Percentiles rank a stretch among this genome's conserved stretches.
These are phyloP conservation scores for Suhomyces kilbournensis DNA, from an alignment of 805 yeast species.

Conservation along the genomic window DNA sequence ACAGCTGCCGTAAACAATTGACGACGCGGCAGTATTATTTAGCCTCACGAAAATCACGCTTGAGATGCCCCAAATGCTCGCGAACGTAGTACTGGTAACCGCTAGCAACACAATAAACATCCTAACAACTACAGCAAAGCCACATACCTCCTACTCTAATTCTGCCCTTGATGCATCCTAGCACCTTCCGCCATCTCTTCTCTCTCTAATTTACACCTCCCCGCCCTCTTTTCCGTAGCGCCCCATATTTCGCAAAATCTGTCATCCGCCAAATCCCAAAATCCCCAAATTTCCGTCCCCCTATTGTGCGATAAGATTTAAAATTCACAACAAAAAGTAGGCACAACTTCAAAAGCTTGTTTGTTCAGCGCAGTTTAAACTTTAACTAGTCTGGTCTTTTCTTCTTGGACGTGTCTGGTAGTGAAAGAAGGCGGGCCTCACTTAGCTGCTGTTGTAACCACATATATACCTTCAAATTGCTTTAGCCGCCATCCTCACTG, in stretches of 20 bases:
- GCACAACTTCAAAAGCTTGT: background rate
- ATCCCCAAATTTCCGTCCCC: background rate
- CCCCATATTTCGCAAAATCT: background rate
- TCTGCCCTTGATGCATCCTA: background rate
- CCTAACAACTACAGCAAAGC: too few relatives aligned
- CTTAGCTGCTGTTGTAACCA: background rate
- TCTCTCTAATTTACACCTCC: background rate
- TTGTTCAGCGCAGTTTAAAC: background rate
- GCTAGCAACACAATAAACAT: background rate
- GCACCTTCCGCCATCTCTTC: background rate
- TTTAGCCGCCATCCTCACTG: background rate
- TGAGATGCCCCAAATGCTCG: background rate
- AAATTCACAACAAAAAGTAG: background rate
- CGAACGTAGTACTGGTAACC: background rate
- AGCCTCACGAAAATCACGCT: background rate
- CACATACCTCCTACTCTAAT: background rate
- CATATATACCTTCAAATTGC: background rate
- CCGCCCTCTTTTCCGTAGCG: background rate
- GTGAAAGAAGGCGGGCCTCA: background rate
- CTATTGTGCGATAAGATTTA: conserved; percentile 1
- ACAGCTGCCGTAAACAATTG: background rate
- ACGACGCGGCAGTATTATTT: background rate
- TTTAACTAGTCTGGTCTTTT: background rate
- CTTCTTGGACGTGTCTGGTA: background rate
- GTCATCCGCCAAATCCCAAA: background rate